Percentiles rank a stretch among this genome's conserved stretches.
Conservation (phyloP, 78 protist genomes). For the Cavenderia fasciculata region DNA sequence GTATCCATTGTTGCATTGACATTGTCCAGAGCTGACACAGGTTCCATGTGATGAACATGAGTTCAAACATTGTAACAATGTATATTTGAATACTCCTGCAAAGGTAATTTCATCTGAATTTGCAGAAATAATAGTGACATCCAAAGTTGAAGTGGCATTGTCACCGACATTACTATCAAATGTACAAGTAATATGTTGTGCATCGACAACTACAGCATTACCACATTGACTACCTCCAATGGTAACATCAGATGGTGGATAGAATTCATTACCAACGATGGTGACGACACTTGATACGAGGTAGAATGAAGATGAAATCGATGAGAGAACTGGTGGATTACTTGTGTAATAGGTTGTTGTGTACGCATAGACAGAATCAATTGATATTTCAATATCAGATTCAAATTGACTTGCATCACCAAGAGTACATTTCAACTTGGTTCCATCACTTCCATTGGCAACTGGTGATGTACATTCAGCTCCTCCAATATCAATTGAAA, state of each 20-base stretch:
- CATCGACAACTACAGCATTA: neutral
- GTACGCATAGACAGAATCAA: too few relatives aligned
- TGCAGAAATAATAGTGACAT: too few relatives aligned
- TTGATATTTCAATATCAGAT: too few relatives aligned
- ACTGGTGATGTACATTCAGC: too few relatives aligned
- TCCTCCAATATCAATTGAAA: neutral
- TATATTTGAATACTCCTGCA: neutral
- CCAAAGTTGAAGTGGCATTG: neutral
- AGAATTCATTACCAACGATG: neutral
- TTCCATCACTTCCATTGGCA: too few relatives aligned
- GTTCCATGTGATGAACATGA: neutral
- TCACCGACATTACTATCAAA: neutral
- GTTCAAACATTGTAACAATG: neutral
- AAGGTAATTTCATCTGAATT: too few relatives aligned
- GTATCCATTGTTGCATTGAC: neutral
- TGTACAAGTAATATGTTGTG: neutral
- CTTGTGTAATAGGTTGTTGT: neutral
- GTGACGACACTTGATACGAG: neutral
- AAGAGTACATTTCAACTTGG: neutral
- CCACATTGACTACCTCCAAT: neutral
- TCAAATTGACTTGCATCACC: too few relatives aligned
- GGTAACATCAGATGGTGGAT: neutral
- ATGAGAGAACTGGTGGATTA: neutral
- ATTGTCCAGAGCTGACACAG: neutral
- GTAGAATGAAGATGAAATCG: neutral